These are phyloP conservation scores for Aspergillus amoenus DNA, from an alignment of 2,329 filamentous ascomycete genomes.

Conservation along the genomic window DNA sequence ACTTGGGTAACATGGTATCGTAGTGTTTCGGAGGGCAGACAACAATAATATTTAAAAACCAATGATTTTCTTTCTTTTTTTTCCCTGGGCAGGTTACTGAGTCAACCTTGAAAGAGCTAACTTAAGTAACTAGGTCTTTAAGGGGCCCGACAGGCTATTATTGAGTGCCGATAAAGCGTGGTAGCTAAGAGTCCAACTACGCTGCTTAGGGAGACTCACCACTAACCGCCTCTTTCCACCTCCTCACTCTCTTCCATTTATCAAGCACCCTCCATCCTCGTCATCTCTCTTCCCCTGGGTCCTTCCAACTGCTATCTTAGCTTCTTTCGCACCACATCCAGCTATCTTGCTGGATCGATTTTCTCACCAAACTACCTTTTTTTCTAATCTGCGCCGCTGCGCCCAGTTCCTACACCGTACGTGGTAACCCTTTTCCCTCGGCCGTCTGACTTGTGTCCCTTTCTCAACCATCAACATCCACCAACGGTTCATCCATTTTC, in stretches of 20 bases:
- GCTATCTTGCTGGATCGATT: constrained; percentile 12
- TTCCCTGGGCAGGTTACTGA: constrained; percentile 8
- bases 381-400: constrained; percentile 30
- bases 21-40: constrained; percentile 9
- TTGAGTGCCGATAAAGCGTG: constrained; percentile 18
- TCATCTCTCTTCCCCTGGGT: constrained; percentile 17
- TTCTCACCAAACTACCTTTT: constrained; percentile 22
- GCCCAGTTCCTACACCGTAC: constrained; percentile 30
- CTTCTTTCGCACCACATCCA: constrained; percentile 5
- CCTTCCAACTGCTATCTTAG: constrained; percentile 6
- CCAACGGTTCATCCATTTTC: constrained; percentile 11
- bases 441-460: constrained; percentile 33
- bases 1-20: neutral
- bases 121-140: constrained; percentile 5
- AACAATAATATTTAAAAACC: constrained; percentile 1
- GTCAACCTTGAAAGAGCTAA: constrained; percentile 11
- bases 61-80: constrained; percentile 11
- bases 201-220: constrained; percentile 14
- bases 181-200: constrained; percentile 26
- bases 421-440: constrained; percentile 33
- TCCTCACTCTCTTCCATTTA: constrained; percentile 16
- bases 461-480: constrained; percentile 24
- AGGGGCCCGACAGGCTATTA: constrained; percentile 9
- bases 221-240: constrained; percentile 13
- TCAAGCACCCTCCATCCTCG: constrained; percentile 22